Evolutionary conservation across 495 filamentous ascomycete genomes (phyloP).

Genomic region (Penicillium paradoxum): DNA sequence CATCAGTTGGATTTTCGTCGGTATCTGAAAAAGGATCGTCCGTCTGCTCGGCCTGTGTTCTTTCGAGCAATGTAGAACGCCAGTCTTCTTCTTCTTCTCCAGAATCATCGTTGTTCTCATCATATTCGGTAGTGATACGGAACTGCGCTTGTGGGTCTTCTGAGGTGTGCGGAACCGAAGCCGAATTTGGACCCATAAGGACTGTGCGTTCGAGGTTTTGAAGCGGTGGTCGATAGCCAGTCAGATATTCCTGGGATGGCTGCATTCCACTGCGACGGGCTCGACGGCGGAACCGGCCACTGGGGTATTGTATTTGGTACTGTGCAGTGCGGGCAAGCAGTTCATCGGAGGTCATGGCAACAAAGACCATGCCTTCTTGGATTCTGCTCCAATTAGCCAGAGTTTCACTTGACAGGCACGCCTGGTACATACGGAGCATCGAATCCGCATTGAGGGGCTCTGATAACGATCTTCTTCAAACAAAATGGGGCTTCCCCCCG

Average conservation of each 20-base stretch:
- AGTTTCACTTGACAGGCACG: neutral
- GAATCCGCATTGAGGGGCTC: slow-evolving; percentile 74
- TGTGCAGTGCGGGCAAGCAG: slow-evolving; percentile 66
- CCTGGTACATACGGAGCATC: slow-evolving; percentile 72
- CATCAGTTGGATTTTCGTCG: slow-evolving; percentile 49
- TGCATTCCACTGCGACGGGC: slow-evolving; percentile 26
- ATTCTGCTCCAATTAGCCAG: slow-evolving; percentile 51
- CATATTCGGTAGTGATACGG: slow-evolving; percentile 47
- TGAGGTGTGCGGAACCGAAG: slow-evolving; percentile 19
- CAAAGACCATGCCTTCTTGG: slow-evolving; percentile 89
- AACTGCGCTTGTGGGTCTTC: slow-evolving; percentile 35
- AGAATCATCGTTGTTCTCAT: slow-evolving; percentile 39
- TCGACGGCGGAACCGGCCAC: slow-evolving; percentile 21
- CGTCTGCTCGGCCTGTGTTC: slow-evolving; percentile 17
- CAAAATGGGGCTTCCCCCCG: slow-evolving; percentile 71
- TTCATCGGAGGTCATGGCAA: slow-evolving; percentile 77
- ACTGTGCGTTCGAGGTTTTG: slow-evolving; percentile 28
- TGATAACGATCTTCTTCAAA: slow-evolving; percentile 80
- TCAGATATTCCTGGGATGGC: slow-evolving; percentile 42
- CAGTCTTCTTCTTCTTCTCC: slow-evolving; percentile 24
- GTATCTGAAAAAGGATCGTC: slow-evolving; percentile 44
- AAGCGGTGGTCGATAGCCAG: slow-evolving; percentile 31
- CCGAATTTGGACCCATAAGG: slow-evolving; percentile 21
- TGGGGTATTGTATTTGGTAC: slow-evolving; percentile 68
- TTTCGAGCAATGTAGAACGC: slow-evolving; percentile 24